Evolutionary conservation across 805 yeast genomes (phyloP).

Genomic region (Saturnispora serradocipensis): DNA sequence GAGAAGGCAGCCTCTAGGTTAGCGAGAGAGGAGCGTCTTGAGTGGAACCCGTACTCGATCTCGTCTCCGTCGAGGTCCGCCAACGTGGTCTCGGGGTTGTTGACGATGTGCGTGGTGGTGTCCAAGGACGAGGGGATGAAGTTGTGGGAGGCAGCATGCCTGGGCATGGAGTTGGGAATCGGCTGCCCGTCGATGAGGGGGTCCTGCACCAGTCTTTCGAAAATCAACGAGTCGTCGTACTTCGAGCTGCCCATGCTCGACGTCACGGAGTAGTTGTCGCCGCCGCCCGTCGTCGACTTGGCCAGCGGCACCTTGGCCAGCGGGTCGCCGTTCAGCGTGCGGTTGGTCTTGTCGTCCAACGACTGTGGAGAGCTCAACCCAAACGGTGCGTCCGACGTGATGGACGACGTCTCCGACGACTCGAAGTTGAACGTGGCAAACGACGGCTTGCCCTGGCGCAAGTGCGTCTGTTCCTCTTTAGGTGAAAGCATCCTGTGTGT

Average conservation of each 20-base stretch:
- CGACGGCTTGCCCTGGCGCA: not conserved
- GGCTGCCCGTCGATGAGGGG: conserved; percentile 30
- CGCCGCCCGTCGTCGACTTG: not conserved
- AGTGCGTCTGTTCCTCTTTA: not conserved
- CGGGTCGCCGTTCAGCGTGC: not conserved
- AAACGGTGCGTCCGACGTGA: not conserved
- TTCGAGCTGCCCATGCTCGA: conserved; percentile 9
- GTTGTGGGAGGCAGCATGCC: conserved; percentile 38
- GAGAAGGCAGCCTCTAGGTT: conserved; percentile 33
- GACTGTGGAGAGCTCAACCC: not conserved
- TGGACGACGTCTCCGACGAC: not conserved
- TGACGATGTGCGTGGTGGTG: conserved; percentile 35
- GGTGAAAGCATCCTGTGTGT: not conserved
- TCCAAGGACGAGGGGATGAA: conserved; percentile 50
- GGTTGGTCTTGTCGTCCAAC: not conserved
- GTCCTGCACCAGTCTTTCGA: conserved; percentile 61
- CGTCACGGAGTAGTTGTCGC: conserved; percentile 11
- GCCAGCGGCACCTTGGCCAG: not conserved
- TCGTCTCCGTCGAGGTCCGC: conserved; percentile 28
- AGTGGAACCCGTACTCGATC: conserved; percentile 36
- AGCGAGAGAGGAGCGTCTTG: conserved; percentile 45
- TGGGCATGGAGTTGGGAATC: conserved; percentile 24
- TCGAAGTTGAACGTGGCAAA: not conserved
- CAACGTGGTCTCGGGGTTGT: conserved; percentile 17
- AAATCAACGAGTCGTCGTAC: conserved; percentile 40